phyloP scores from a whole-genome alignment of 441 rosid genomes.

The Corymbia citriodora region DNA sequence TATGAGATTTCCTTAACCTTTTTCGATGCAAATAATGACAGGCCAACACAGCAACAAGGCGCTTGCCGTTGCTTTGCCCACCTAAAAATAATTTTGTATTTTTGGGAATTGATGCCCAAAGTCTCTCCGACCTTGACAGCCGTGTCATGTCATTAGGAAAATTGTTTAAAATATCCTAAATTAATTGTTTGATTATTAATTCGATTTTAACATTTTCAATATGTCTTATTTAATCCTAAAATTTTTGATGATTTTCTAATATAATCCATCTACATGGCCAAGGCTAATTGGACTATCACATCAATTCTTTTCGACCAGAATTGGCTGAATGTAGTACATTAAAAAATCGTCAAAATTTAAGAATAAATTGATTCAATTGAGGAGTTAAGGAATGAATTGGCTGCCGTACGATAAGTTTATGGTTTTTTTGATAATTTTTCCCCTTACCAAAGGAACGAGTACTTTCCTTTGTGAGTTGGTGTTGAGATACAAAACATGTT shows the following conservation, averaged over 20 bases:
- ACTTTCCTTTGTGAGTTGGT: too few relatives aligned
- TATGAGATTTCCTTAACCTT: not conserved
- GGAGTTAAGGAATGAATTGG: not conserved
- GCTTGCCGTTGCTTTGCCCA: not conserved
- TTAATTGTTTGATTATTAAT: accelerated
- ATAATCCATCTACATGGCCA: not conserved
- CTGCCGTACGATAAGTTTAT: not conserved
- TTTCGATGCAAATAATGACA: not conserved
- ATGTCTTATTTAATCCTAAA: not conserved
- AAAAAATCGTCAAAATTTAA: too few relatives aligned
- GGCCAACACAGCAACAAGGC: not conserved
- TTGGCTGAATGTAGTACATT: not conserved
- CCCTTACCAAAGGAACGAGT: not conserved
- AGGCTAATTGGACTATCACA: not conserved
- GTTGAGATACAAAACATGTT: not conserved
- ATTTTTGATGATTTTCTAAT: not conserved
- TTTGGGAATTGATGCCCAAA: not conserved
- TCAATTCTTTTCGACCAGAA: not conserved
- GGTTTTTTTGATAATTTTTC: not conserved
- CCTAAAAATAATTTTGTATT: not conserved
- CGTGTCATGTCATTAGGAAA: not conserved
- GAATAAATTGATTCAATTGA: not conserved
- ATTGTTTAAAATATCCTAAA: not conserved
- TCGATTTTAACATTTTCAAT: not conserved
- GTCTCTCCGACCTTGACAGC: not conserved